Conservation (phyloP, 352 stramenopile genomes). For the Peronosclerospora sorghi region DNA sequence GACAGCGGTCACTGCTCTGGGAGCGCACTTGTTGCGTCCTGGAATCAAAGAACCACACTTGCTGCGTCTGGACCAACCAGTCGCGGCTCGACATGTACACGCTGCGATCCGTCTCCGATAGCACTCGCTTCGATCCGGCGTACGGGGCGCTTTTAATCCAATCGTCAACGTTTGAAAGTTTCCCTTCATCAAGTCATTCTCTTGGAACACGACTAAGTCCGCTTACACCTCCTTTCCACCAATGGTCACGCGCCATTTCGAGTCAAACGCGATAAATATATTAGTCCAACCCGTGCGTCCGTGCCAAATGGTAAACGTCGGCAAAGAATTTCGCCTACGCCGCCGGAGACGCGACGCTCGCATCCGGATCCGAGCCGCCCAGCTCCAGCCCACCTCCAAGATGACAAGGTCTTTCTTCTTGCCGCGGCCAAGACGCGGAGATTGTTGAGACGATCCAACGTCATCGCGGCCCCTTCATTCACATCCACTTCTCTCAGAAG, state of each 20-base stretch:
- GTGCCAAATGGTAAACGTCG: constrained; percentile 53
- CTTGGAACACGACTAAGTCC: constrained; percentile 53
- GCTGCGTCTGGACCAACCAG: too few species aligned
- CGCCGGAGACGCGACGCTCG: constrained; percentile 27
- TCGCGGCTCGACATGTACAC: too few species aligned
- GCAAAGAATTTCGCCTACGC: constrained; percentile 60
- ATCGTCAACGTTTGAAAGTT: constrained; percentile 43
- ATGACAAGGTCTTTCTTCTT: constrained; percentile 74
- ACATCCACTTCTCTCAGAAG: too few species aligned
- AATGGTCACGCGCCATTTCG: constrained; percentile 28
- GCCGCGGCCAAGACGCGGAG: too few species aligned
- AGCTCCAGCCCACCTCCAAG: constrained; percentile 61
- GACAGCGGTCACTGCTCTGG: constrained; percentile 53
- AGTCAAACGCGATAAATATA: constrained; percentile 70
- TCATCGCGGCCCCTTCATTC: too few species aligned
- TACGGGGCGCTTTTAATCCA: constrained; percentile 18
- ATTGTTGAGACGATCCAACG: too few species aligned
- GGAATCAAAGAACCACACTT: constrained; percentile 57
- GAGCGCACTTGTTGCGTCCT: constrained; percentile 50
- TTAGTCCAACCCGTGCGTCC: constrained; percentile 40
- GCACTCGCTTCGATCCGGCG: constrained; percentile 12
- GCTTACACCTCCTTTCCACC: constrained; percentile 39
- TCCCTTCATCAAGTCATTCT: constrained; percentile 37
- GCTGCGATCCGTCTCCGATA: constrained; percentile 38
- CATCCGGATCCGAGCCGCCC: constrained; percentile 15